A percentile compares a stretch with the other conserved stretches of the same genome.
phyloP scores from a whole-genome alignment of 2,329 filamentous ascomycete genomes.

The Atkinsonella hypoxylon region DNA sequence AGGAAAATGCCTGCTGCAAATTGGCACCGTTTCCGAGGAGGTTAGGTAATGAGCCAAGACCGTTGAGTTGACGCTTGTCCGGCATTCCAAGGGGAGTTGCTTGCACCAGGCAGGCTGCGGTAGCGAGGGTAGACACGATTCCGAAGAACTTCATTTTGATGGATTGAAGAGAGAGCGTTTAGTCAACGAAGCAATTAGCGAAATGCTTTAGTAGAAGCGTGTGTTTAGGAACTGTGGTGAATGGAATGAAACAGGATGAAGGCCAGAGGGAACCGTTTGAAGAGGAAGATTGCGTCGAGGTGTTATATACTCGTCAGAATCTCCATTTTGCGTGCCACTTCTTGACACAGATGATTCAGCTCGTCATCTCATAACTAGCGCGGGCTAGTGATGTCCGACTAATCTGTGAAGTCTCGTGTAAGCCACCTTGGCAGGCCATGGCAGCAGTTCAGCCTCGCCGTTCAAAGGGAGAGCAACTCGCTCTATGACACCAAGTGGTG shows the following conservation, averaged over 20 bases:
- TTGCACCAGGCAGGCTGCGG: background rate
- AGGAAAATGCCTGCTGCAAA: background rate
- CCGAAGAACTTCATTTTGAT: background rate
- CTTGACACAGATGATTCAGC: background rate
- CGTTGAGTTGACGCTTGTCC: background rate
- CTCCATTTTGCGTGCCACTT: background rate
- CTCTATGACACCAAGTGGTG: background rate
- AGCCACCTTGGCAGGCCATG: background rate
- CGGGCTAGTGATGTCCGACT: background rate
- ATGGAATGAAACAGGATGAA: background rate
- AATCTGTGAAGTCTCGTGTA: background rate
- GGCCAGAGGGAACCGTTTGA: background rate
- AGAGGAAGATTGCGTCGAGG: background rate
- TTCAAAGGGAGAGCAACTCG: background rate
- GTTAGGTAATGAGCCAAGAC: background rate
- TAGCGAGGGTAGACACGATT: background rate
- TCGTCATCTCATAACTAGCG: background rate
- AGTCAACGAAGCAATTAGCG: background rate
- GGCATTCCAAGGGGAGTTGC: background rate
- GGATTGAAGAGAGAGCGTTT: background rate
- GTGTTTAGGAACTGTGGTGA: background rate
- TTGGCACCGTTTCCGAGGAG: no score
- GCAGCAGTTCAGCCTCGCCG: background rate
- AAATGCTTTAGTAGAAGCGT: background rate
- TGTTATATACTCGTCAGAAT: background rate